Base-by-base conservation (phyloP, 257 asterid genomes). In the Salvia hispanica region DNA sequence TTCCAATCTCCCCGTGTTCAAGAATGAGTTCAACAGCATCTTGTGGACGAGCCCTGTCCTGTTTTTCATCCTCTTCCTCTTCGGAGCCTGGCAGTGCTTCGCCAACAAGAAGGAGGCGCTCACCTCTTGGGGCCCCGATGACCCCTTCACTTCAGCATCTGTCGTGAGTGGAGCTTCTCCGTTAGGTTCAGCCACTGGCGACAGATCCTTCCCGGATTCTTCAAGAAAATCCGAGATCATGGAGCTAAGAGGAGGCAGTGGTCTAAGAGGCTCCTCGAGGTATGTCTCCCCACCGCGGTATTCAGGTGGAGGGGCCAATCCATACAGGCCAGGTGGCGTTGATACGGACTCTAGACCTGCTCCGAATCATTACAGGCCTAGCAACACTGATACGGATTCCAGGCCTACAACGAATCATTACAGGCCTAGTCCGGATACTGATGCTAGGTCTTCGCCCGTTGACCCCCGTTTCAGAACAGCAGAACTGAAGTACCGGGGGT, bases 61-160 rank as follows among this genome's bases (percentile, higher is more conserved):
- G 77, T 78, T 94, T 64, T 90, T 94, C 83, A 69, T 94, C 53
- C 69, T 91, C 6, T 91, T 94, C 85, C 95, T 91, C 18, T 88
- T 88, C 6, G 97, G 84, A 3, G 96, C 95, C 1, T 94, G 88
- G 84, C 97, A 94, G 67, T 91, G 91, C 54, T 91, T 94, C 8
- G 95, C 97, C 28, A 86, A 88, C 74, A 94, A 91, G 82, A 94
- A 91, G 80, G 99, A 91, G 46, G 95, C 91, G 0, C 89, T 94
- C 59, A 91, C 86, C 7, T 81, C 96, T 0, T 94, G 99, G 99
- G 99, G 99, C 4, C 95, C 96, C 0, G 96, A 94, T 0, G 97
- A 88, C 61, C 91, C 92, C 0, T 90, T 86, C 69, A 75, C 59
- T 68, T 52, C 95, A 5, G 56, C 85, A 21, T 31, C 93, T 0